These are phyloP conservation scores for Daldinia caldariorum DNA, from an alignment of 495 filamentous ascomycete genomes.

Conservation along the genomic window DNA sequence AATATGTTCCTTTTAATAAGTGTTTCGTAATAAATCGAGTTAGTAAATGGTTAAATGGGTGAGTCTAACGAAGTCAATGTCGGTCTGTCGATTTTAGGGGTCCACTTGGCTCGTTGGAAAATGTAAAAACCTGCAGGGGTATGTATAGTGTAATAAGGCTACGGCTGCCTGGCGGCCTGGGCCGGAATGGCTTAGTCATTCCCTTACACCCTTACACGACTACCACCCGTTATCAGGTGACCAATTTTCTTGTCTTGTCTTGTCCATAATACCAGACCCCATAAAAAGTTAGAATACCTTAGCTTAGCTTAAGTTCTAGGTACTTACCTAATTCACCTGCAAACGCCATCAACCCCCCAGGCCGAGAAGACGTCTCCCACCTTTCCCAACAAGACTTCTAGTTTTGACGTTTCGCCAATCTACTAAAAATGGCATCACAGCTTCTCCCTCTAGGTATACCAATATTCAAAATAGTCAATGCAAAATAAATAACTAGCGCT, in stretches of 20 bases:
- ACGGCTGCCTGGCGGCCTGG: no score
- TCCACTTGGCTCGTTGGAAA: slow-evolving; percentile 2
- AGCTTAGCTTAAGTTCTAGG: no score
- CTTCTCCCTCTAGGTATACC: slow-evolving; percentile 76
- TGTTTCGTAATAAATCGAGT: neutral
- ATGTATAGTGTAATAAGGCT: neutral
- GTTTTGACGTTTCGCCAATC: neutral
- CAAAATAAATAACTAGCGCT: neutral
- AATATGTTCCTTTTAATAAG: neutral
- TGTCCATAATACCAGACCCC: neutral
- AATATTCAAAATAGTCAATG: slow-evolving; percentile 5
- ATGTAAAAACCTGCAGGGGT: neutral
- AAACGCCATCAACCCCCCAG: neutral
- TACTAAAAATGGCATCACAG: slow-evolving; percentile 75
- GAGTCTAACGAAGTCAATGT: neutral
- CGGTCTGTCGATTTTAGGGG: neutral
- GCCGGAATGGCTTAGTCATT: slow-evolving; percentile 33
- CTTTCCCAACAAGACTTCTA: neutral
- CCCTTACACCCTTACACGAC: slow-evolving; percentile 1
- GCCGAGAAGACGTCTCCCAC: neutral
- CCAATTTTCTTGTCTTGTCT: slow-evolving; percentile 5
- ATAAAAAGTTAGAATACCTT: no score
- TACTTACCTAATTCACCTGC: slow-evolving; percentile 10
- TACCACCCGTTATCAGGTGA: slow-evolving; percentile 35
- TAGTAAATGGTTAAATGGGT: neutral